phyloP scores from a whole-genome alignment of 208 protist genomes.

The Trichomonas gallinae region DNA sequence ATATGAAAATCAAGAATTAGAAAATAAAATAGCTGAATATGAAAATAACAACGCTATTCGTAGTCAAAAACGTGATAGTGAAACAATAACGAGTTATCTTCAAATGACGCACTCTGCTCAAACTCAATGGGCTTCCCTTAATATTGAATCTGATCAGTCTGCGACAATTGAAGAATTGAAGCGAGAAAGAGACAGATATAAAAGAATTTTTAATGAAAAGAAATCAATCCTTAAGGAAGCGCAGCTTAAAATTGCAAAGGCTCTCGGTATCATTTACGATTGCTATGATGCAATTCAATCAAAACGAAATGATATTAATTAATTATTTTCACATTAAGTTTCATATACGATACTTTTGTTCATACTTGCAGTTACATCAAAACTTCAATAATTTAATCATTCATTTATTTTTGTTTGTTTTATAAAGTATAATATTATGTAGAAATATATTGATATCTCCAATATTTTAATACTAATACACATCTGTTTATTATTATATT shows the following conservation, averaged over 20 bases:
- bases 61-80: too few relatives aligned
- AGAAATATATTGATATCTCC: too few relatives aligned
- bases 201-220: not conserved
- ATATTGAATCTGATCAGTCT: not conserved
- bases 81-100: not conserved
- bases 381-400: too few relatives aligned
- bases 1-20: not conserved
- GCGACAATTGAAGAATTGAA: not conserved
- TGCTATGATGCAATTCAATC: not conserved
- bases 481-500: too few relatives aligned
- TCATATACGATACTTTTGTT: too few relatives aligned
- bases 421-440: too few relatives aligned
- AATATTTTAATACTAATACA: too few relatives aligned
- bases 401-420: too few relatives aligned
- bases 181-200: not conserved
- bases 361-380: too few relatives aligned
- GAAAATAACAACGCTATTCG: not conserved
- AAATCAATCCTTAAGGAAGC: not conserved
- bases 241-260: not conserved
- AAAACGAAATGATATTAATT: not conserved
- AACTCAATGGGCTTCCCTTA: not conserved
- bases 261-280: not conserved
- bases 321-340: too few relatives aligned
- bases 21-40: not conserved
- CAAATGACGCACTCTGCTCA: not conserved